phyloP scores from a whole-genome alignment of 2,329 filamentous ascomycete species.

The Fusarium sp. region DNA sequence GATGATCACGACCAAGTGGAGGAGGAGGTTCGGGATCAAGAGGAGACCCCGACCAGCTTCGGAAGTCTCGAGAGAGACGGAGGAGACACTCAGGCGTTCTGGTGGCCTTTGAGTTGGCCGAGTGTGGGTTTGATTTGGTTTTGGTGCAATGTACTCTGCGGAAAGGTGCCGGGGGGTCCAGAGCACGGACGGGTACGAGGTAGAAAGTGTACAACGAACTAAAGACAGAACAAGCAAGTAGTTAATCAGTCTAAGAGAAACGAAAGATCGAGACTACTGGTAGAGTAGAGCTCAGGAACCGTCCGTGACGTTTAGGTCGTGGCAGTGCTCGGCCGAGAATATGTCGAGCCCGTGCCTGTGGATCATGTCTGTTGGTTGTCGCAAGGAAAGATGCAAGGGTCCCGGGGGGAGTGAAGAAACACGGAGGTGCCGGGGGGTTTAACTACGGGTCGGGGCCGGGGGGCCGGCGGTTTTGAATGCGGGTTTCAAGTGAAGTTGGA shows the following conservation, averaged over 20 bases:
- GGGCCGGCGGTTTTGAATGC: constrained; percentile 27
- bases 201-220: constrained; percentile 10
- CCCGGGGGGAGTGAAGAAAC: constrained; percentile 10
- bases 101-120: constrained; percentile 12
- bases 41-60: constrained; percentile 21
- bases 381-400: background rate
- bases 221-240: constrained; percentile 6
- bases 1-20: constrained; percentile 7
- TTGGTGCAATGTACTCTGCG: background rate
- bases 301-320: constrained; percentile 34
- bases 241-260: constrained; percentile 5
- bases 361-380: background rate
- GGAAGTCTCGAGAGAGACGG: constrained; percentile 7
- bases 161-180: background rate
- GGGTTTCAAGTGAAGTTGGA: constrained; percentile 42
- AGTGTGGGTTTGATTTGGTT: constrained; percentile 11
- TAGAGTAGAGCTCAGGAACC: constrained; percentile 10
- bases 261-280: constrained; percentile 17
- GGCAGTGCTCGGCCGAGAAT: constrained; percentile 44
- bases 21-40: constrained; percentile 2
- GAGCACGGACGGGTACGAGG: constrained; percentile 14
- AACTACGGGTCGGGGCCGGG: constrained; percentile 2
- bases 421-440: constrained; percentile 14
- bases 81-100: constrained; percentile 11
- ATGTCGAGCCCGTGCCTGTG: constrained; percentile 10